phyloP scores from a whole-genome alignment of 2,329 filamentous ascomycete species.

The Alternaria longipes region DNA sequence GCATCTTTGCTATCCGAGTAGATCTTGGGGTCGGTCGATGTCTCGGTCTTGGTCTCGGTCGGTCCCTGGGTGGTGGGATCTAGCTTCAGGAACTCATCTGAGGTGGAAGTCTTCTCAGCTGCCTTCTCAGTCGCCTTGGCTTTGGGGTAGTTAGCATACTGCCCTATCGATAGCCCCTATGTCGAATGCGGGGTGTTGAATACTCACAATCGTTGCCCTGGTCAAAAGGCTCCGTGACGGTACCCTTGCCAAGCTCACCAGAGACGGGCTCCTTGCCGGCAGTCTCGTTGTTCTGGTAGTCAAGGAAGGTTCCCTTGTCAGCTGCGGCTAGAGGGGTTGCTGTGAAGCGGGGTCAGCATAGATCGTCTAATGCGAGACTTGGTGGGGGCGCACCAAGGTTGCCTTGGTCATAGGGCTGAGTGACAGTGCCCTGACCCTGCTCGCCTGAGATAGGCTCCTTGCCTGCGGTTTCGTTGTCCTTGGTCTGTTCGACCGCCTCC shows the following conservation, averaged over 20 bases:
- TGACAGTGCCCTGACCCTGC: conserved; percentile 70
- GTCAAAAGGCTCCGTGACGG: conserved; percentile 77
- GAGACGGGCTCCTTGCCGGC: conserved; percentile 73
- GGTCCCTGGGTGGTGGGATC: conserved; percentile 21
- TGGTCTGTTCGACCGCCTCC: conserved; percentile 31
- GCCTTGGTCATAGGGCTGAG: conserved; percentile 81
- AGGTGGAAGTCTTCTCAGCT: conserved; percentile 10
- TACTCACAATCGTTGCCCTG: conserved; percentile 67
- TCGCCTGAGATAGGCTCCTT: conserved; percentile 77
- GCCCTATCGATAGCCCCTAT: neutral
- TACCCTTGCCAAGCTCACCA: conserved; percentile 73
- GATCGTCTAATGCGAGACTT: neutral
- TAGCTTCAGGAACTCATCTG: conserved; percentile 28
- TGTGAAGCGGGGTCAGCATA: conserved; percentile 18
- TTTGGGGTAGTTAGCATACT: conserved; percentile 7
- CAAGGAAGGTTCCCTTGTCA: conserved; percentile 19
- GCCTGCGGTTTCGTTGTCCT: conserved; percentile 52
- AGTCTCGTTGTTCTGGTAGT: conserved; percentile 43
- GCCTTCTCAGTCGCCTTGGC: conserved; percentile 15
- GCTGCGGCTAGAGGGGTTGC: conserved; percentile 26
- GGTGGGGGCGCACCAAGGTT: conserved; percentile 63
- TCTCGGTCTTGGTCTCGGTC: conserved; percentile 6
- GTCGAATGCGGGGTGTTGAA: neutral
- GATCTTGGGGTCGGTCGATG: conserved; percentile 18
- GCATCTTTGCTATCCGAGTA: conserved; percentile 24